Conservation (phyloP, 768 basidiomycete species). For the Phaffia australis region DNA sequence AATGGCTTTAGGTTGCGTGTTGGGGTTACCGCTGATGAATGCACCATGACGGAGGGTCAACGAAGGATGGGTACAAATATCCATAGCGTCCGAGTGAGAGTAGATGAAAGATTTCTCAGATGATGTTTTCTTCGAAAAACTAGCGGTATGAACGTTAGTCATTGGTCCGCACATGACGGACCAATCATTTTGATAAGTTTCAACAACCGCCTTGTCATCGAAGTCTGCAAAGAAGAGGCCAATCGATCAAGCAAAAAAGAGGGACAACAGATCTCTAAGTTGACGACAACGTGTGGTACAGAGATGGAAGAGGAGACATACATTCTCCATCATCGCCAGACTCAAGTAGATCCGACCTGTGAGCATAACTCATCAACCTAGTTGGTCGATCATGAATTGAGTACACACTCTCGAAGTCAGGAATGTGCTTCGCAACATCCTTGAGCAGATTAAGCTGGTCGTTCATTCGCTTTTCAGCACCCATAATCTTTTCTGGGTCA, state of each 20-base stretch:
- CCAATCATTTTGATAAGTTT: slow-evolving; percentile 3
- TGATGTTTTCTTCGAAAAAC: neutral
- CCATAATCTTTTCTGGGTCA: slow-evolving; percentile 25
- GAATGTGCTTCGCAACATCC: slow-evolving; percentile 20
- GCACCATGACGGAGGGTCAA: slow-evolving; percentile 37
- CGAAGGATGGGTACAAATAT: slow-evolving; percentile 37
- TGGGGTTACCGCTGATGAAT: slow-evolving; percentile 31
- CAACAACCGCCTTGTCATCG: slow-evolving; percentile 1
- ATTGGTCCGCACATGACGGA: slow-evolving; percentile 13
- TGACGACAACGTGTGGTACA: neutral
- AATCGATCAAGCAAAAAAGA: too few relatives aligned
- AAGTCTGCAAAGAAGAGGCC: neutral
- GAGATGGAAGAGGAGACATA: slow-evolving; percentile 23
- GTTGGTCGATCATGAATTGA: slow-evolving; percentile 32
- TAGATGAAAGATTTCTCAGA: slow-evolving; percentile 34
- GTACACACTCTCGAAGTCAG: slow-evolving; percentile 31
- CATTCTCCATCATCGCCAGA: slow-evolving; percentile 31
- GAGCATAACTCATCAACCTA: slow-evolving; percentile 29
- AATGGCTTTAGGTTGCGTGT: slow-evolving; percentile 27
- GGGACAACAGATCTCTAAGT: neutral
- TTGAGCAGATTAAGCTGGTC: slow-evolving; percentile 29
- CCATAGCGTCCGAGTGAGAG: slow-evolving; percentile 34
- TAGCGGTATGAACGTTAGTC: neutral
- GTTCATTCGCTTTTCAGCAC: slow-evolving; percentile 28
- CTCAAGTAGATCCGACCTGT: slow-evolving; percentile 29